A percentile compares a stretch with the other conserved stretches of the same genome.
Evolutionary conservation across 768 basidiomycete genomes (phyloP).

Genomic region (Kwoniella heveanensis): DNA sequence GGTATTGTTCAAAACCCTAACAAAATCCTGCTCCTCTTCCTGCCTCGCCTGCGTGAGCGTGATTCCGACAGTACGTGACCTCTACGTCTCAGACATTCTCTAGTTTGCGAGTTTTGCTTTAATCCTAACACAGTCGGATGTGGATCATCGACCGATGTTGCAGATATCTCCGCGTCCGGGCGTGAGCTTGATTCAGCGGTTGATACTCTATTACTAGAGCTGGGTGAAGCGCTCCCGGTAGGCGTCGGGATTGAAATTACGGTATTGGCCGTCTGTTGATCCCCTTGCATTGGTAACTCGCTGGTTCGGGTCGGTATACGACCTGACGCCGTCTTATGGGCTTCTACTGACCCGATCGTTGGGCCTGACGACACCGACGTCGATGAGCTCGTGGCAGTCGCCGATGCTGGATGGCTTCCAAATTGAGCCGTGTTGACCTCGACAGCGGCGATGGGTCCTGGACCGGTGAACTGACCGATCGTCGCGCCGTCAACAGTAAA

Average conservation of each 20-base stretch:
- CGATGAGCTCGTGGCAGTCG: neutral
- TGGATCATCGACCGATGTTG: neutral
- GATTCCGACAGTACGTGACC: neutral
- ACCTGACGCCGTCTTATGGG: neutral
- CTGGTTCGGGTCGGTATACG: too few relatives aligned
- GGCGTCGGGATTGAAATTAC: too few relatives aligned
- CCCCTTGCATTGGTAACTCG: too few relatives aligned
- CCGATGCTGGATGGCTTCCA: neutral
- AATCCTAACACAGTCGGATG: neutral
- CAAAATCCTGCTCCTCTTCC: neutral
- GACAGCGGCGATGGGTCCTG: neutral
- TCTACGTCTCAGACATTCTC: neutral
- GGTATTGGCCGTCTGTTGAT: too few relatives aligned
- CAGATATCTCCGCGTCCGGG: neutral
- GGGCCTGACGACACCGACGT: neutral
- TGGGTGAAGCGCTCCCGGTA: too few relatives aligned
- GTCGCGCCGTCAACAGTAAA: slow-evolving; percentile 16
- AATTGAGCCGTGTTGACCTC: neutral
- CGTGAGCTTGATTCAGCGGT: too few relatives aligned
- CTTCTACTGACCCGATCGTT: neutral
- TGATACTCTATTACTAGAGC: too few relatives aligned
- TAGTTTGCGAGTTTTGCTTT: neutral
- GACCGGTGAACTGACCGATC: slow-evolving; percentile 17
- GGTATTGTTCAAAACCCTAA: neutral
- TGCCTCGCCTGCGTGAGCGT: neutral